phyloP scores from a whole-genome alignment of 2,329 filamentous ascomycete genomes.

The Epicoccum nigrum region DNA sequence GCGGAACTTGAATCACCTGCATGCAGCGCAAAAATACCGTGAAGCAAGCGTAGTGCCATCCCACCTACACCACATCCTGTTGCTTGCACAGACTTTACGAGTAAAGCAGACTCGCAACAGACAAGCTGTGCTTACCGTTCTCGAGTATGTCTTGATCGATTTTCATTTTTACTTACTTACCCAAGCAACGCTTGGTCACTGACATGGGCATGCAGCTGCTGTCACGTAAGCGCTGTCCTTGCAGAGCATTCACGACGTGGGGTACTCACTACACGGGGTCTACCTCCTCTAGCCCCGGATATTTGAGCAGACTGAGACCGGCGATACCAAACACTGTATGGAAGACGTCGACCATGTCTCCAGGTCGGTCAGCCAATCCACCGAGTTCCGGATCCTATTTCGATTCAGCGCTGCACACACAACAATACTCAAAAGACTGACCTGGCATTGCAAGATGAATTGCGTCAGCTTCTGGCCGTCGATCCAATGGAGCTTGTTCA shows the following conservation, averaged over 20 bases:
- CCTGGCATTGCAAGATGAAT: slow-evolving; percentile 87
- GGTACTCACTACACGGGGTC: slow-evolving; percentile 82
- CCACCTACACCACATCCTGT: neutral
- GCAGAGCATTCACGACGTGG: slow-evolving; percentile 12
- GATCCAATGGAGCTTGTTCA: slow-evolving; percentile 89
- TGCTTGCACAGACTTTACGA: neutral
- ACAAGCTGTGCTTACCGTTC: neutral
- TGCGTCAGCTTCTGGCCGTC: slow-evolving; percentile 76
- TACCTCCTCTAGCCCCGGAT: slow-evolving; percentile 76
- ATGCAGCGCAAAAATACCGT: neutral
- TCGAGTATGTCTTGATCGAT: neutral
- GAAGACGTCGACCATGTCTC: slow-evolving; percentile 96
- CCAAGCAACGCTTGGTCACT: slow-evolving; percentile 46
- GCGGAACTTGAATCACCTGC: neutral
- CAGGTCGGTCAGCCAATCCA: slow-evolving; percentile 87
- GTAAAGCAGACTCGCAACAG: neutral
- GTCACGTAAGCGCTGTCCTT: slow-evolving; percentile 12
- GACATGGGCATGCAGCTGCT: slow-evolving; percentile 49
- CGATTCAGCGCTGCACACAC: slow-evolving; percentile 14
- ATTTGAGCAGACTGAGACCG: slow-evolving; percentile 82
- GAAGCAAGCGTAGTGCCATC: neutral
- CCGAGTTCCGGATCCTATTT: slow-evolving; percentile 74
- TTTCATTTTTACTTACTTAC: slow-evolving; percentile 21
- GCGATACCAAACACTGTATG: slow-evolving; percentile 91
- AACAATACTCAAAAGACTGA: neutral